Base-by-base conservation (phyloP, 2,329 filamentous ascomycete genomes). In the Microsporum audouinii region DNA sequence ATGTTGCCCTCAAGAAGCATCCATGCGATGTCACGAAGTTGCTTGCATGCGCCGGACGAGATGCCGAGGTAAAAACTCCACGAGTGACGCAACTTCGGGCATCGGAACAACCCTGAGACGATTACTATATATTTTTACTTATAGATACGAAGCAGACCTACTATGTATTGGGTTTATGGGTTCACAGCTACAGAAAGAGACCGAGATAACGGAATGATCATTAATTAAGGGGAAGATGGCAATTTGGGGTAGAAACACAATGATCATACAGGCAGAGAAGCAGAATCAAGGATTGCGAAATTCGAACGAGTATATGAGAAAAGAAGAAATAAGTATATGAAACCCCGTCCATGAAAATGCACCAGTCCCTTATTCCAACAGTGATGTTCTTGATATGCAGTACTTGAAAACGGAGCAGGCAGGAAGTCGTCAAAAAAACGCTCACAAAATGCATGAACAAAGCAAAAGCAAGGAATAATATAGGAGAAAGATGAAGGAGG, bases 291-390 rank as follows among this genome's bases (percentile, higher is more conserved):
- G 10, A 43, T 43, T 43, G n/a, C 10, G 47, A 51, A 51, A n/a
- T 51, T 23, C 23, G 23, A 34, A 53, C 33, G 23, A 31, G 27
- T 29, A 31, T 33, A 12, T 14, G 17, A 14, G 6, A 23, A 29
- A 51, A 31, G 38, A 41, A 41, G 38, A 41, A 41, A 41, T 29
- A 7, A 10, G 29, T n/a, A 53, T 31, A 31, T 23, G 31, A 31
- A 53, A 53, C 12, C 27, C 49, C 49, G 14, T 34, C 49, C 49
- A 33, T 31, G 27, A 53, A 31, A 33, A 53, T 53, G 49, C 49
- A 53, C 49, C 49, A 53, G 10, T 53, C 49, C 49, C 49, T 53
- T 53, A 53, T 34, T 53, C 49, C 49, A 53, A 53, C 49, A 53
- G 49, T 53, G 10, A 34, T 53, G 49, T 53, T 53, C 49, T 27